Evolutionary conservation across 177 flowering plant genomes (phyloP).

Genomic region (Telopea speciosissima): DNA sequence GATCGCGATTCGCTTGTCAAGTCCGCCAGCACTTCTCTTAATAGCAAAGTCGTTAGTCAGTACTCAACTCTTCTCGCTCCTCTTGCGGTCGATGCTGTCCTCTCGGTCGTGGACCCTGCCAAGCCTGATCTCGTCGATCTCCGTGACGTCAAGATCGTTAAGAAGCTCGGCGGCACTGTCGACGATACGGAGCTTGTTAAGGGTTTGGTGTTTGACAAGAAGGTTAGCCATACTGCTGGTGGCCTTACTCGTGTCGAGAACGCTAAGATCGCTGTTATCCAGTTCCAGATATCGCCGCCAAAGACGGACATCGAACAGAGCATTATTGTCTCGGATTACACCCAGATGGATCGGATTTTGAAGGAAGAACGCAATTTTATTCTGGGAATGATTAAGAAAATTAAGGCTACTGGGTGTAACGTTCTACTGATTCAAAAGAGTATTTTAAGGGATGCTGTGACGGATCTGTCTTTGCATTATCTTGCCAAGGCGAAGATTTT

Average conservation of each 20-base stretch:
- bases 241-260: conserved; percentile 82
- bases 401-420: conserved; percentile 84
- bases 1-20: conserved; percentile 72
- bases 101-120: conserved; percentile 71
- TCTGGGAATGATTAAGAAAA: conserved; percentile 89
- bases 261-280: conserved; percentile 88
- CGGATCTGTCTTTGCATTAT: conserved; percentile 88
- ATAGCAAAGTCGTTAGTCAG: conserved; percentile 89
- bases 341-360: conserved; percentile 95
- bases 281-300: conserved; percentile 96
- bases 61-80: conserved; percentile 90
- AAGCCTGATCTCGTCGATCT: conserved; percentile 77
- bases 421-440: conserved; percentile 95
- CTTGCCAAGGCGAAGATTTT: conserved; percentile 89
- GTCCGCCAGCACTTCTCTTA: conserved; percentile 76
- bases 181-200: conserved; percentile 82
- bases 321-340: conserved; percentile 83
- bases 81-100: conserved; percentile 79
- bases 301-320: conserved; percentile 97
- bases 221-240: conserved; percentile 85
- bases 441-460: conserved; percentile 92
- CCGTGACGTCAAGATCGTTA: conserved; percentile 81
- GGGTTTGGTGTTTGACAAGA: conserved; percentile 88
- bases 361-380: conserved; percentile 94
- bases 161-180: conserved; percentile 88